These are phyloP conservation scores for Monosporozyma solicola DNA, from an alignment of 805 yeast species.

Conservation along the genomic window DNA sequence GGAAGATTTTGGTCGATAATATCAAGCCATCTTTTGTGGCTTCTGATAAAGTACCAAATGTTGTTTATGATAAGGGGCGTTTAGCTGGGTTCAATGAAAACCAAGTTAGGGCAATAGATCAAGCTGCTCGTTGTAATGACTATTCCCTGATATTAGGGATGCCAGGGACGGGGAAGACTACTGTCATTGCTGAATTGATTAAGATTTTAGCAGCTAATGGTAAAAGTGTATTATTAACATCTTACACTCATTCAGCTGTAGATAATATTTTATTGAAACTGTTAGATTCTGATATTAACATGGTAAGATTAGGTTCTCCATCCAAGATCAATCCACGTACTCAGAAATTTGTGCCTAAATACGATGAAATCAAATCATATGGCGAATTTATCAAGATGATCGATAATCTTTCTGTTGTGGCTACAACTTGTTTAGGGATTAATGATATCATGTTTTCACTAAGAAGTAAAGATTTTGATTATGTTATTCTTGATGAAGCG, in stretches of 20 bases:
- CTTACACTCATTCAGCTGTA: conserved; percentile 93
- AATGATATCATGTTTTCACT: conserved; percentile 23
- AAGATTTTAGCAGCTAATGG: conserved; percentile 45
- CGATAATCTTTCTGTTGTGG: conserved; percentile 63
- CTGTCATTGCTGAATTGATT: conserved; percentile 74
- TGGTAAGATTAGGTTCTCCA: conserved; percentile 60
- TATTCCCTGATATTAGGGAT: conserved; percentile 82
- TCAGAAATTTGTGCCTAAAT: conserved; percentile 41
- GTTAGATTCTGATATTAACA: conserved; percentile 35
- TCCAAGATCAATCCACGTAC: conserved; percentile 56
- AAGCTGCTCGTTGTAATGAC: conserved; percentile 56
- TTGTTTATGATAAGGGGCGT: conserved; percentile 12
- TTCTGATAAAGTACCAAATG: conserved; percentile 8
- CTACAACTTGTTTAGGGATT: conserved; percentile 79
- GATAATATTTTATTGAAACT: conserved; percentile 82
- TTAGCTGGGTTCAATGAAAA: conserved; percentile 48
- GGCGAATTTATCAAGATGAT: conserved; percentile 41
- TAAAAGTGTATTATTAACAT: conserved; percentile 66
- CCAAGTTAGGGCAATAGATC: conserved; percentile 60
- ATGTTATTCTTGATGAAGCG: conserved; percentile 93
- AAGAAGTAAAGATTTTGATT: conserved; percentile 56
- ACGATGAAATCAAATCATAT: conserved; percentile 32
- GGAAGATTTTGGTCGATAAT: conserved; percentile 30
- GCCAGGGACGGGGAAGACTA: conserved; percentile 98
- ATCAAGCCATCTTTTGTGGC: conserved; percentile 22